These are phyloP conservation scores for Acer campestre DNA, from an alignment of 345 rosid genomes.

Conservation along the genomic window DNA sequence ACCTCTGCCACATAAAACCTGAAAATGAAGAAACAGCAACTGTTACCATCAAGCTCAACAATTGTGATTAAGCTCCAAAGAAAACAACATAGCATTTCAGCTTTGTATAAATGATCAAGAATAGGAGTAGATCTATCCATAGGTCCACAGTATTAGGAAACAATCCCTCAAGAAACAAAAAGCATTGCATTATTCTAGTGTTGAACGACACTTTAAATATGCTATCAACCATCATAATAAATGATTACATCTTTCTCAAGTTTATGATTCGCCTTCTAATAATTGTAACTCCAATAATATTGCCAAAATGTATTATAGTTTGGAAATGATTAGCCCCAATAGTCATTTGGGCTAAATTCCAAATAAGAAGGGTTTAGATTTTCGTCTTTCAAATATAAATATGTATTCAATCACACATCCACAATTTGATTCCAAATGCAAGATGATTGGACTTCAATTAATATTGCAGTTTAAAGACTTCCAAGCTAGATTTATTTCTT, in stretches of 20 bases:
- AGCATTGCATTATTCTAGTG: neutral
- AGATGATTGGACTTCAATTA: neutral
- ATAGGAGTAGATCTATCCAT: neutral
- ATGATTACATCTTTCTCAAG: neutral
- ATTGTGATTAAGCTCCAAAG: neutral
- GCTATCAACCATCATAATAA: neutral
- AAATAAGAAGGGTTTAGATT: neutral
- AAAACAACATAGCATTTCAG: constrained; percentile 5
- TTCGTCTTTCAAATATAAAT: neutral
- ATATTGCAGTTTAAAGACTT: neutral
- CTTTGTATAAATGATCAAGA: neutral
- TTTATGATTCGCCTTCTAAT: neutral
- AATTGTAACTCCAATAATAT: neutral
- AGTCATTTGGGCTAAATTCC: neutral
- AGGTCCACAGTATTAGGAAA: neutral
- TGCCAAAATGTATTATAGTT: neutral
- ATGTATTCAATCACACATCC: too few species aligned
- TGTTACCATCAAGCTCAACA: neutral
- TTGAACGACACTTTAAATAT: neutral
- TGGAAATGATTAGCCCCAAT: neutral
- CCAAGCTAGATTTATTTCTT: neutral
- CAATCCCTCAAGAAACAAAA: neutral
- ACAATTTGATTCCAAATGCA: neutral
- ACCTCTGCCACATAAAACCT: constrained; percentile 82
- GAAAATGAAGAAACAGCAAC: constrained; percentile 23